phyloP scores from a whole-genome alignment of 1,139 yeast species.

The Scheffersomyces segobiensis region DNA sequence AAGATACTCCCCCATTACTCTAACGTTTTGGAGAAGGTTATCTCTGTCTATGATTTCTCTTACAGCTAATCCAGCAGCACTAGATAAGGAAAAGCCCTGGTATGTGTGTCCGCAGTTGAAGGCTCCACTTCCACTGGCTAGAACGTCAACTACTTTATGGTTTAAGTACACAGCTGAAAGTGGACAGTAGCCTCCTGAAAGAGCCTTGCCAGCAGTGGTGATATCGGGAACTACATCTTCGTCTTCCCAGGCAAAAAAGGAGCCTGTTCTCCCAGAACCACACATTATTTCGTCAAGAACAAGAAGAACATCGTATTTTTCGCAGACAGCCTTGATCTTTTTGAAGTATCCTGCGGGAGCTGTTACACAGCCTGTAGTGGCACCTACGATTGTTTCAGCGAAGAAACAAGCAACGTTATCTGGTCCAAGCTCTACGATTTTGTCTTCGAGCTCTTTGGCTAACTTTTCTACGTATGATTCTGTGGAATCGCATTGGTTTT shows the following conservation, averaged over 20 bases:
- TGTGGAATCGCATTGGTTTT: constrained; percentile 11
- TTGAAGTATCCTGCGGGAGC: constrained; percentile 15
- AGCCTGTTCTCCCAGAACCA: constrained; percentile 18
- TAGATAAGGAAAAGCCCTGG: constrained; percentile 17
- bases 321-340: constrained; percentile 11
- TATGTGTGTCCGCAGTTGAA: constrained; percentile 18
- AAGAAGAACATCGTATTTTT: constrained; percentile 15
- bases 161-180: constrained; percentile 16
- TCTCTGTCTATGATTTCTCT: constrained; percentile 15
- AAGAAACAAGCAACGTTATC: constrained; percentile 13
- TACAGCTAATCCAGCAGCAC: constrained; percentile 17
- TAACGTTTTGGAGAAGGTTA: constrained; percentile 13
- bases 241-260: constrained; percentile 19
- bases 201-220: constrained; percentile 17
- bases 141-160: constrained; percentile 13
- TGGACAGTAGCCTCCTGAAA: constrained; percentile 19
- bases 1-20: constrained; percentile 12
- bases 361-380: constrained; percentile 14
- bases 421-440: constrained; percentile 16
- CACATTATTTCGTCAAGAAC: constrained; percentile 18
- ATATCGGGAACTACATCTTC: constrained; percentile 17
- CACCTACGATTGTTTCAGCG: constrained; percentile 14
- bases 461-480: constrained; percentile 14
- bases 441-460: constrained; percentile 16
- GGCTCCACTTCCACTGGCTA: constrained; percentile 12